These are phyloP conservation scores for Mrakia frigida DNA, from an alignment of 768 basidiomycete species.

Conservation along the genomic window DNA sequence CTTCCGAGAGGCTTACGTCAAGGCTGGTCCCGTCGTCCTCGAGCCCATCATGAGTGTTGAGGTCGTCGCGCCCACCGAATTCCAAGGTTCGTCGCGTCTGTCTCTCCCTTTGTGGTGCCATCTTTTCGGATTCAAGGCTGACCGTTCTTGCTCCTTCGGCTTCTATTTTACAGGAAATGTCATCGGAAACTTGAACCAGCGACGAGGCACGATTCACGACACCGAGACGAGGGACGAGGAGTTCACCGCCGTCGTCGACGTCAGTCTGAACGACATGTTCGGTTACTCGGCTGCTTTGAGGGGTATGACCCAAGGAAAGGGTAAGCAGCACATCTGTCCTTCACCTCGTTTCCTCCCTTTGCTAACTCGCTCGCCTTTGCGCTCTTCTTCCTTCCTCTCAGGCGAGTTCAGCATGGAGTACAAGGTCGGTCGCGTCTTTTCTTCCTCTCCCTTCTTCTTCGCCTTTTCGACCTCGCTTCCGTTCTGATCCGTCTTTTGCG, in stretches of 20 bases:
- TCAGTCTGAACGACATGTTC: conserved; percentile 97
- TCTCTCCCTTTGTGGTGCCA: background rate
- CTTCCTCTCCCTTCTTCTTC: conserved; percentile 12
- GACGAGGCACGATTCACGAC: conserved; percentile 89
- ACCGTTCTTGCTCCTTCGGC: background rate
- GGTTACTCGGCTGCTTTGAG: conserved; percentile 89
- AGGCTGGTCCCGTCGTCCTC: conserved; percentile 71
- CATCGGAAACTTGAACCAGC: conserved; percentile 86
- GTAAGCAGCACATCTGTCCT: conserved; percentile 50
- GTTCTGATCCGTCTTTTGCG: background rate
- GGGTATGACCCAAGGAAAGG: conserved; percentile 94
- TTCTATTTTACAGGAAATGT: conserved; percentile 57
- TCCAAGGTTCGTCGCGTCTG: conserved; percentile 55
- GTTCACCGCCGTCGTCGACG: conserved; percentile 84
- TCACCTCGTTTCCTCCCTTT: background rate
- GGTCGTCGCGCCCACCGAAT: conserved; percentile 90
- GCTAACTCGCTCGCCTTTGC: conserved; percentile 20
- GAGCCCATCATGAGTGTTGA: conserved; percentile 99
- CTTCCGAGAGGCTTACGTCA: conserved; percentile 80
- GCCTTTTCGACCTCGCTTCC: background rate
- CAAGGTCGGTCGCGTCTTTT: conserved; percentile 45
- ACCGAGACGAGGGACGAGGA: conserved; percentile 96
- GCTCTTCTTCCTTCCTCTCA: conserved; percentile 36
- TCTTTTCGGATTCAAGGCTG: background rate
- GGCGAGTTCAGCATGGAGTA: conserved; percentile 73